Evolutionary conservation across 192 early-diverging fungal genomes (phyloP).

Genomic region (Umbelopsis sp.): DNA sequence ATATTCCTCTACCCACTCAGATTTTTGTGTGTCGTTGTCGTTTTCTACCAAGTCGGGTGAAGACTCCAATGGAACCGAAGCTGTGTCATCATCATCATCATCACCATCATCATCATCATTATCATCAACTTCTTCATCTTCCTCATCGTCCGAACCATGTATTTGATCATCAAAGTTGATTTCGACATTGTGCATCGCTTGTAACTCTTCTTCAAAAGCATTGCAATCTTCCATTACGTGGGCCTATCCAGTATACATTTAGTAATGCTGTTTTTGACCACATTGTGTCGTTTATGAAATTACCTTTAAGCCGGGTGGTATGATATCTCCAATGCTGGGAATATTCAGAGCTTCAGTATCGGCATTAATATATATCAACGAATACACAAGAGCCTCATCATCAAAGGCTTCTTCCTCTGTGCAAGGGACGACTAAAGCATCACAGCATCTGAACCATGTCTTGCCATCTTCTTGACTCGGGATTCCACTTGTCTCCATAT

Average conservation of each 20-base stretch:
- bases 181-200: neutral
- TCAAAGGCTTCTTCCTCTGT: conserved; percentile 24
- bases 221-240: conserved; percentile 6
- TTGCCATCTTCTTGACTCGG: conserved; percentile 14
- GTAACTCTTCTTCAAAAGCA: conserved; percentile 1
- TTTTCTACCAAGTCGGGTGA: neutral
- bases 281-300: neutral
- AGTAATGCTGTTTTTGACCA: neutral
- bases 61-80: neutral
- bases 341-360: neutral
- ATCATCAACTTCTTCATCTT: no score
- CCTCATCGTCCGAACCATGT: neutral
- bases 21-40: neutral
- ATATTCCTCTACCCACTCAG: neutral
- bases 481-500: conserved; percentile 14
- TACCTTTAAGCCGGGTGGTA: conserved; percentile 12
- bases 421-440: conserved; percentile 24
- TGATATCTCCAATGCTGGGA: neutral
- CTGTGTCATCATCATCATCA: neutral
- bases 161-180: neutral
- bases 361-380: conserved; percentile 3
- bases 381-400: conserved; percentile 15
- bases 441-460: conserved; percentile 37
- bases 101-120: neutral
- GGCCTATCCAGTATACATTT: neutral